phyloP scores from a whole-genome alignment of 345 rosid species.

The Lepidium aucheri region DNA sequence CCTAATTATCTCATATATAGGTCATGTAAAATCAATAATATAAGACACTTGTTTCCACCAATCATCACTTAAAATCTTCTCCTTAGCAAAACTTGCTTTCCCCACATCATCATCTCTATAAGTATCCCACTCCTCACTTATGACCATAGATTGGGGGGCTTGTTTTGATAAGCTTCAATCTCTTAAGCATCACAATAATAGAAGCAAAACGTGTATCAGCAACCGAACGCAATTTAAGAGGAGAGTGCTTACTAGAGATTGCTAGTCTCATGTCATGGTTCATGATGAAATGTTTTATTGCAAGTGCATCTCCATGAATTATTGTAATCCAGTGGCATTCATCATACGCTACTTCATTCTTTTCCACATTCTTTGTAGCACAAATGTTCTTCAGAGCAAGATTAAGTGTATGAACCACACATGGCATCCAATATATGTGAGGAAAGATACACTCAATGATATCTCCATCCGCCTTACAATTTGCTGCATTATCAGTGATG shows the following conservation, averaged over 20 bases:
- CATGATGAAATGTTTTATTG: not conserved
- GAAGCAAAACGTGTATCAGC: too few species aligned
- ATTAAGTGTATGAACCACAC: too few species aligned
- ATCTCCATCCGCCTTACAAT: not conserved
- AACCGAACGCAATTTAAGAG: too few species aligned
- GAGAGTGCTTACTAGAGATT: not conserved
- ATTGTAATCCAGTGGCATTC: not conserved
- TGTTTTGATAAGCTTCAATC: not conserved
- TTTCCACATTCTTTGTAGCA: too few species aligned
- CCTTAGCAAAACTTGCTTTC: not conserved
- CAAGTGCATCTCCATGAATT: not conserved
- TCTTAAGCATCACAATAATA: too few species aligned
- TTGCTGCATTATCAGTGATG: too few species aligned
- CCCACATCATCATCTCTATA: not conserved
- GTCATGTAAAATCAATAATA: not conserved
- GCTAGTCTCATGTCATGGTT: too few species aligned
- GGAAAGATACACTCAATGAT: too few species aligned
- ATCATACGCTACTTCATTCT: too few species aligned
- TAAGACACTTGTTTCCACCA: not conserved
- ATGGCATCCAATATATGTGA: too few species aligned
- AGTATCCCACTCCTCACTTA: not conserved
- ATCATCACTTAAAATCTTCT: not conserved
- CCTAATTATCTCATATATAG: not conserved
- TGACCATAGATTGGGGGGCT: not conserved
- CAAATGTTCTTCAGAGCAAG: too few species aligned